phyloP scores from a whole-genome alignment of 805 yeast species.

The Candida verbasci region DNA sequence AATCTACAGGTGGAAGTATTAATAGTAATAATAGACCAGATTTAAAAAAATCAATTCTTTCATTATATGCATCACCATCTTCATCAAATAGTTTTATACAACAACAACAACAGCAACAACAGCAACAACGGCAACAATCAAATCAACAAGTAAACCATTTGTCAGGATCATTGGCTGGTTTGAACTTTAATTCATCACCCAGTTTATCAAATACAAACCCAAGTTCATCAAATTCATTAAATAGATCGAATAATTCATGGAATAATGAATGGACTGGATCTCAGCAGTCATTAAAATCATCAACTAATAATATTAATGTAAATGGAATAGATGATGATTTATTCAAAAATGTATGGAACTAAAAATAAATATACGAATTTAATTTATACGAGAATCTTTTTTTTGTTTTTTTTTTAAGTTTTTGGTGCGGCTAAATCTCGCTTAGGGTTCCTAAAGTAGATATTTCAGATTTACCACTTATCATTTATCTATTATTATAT shows the following conservation, averaged over 20 bases:
- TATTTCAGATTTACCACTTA: too few relatives aligned
- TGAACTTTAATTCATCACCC: conserved; percentile 5
- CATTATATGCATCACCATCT: conserved; percentile 66
- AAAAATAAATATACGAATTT: conserved; percentile 9
- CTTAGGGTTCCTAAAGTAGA: too few relatives aligned
- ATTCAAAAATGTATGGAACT: conserved; percentile 67
- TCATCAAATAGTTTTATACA: conserved; percentile 42
- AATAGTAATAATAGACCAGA: conserved; percentile 58
- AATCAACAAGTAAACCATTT: conserved; percentile 12
- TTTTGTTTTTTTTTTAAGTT: too few relatives aligned
- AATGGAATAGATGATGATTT: conserved; percentile 53
- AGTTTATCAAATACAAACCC: conserved; percentile 1
- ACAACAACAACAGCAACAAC: too few relatives aligned
- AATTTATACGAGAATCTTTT: too few relatives aligned
- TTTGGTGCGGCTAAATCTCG: conserved; percentile 44
- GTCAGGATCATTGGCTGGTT: conserved; percentile 21
- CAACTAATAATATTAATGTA: conserved; percentile 3
- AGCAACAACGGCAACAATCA: too few relatives aligned
- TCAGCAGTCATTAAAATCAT: conserved; percentile 5
- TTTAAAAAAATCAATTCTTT: conserved; percentile 84
- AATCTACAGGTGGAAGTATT: conserved; percentile 31
- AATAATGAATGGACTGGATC: conserved; percentile 34
- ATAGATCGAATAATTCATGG: conserved; percentile 13
- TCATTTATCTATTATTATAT: too few relatives aligned
- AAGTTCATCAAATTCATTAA: conserved; percentile 4